Base-by-base conservation (phyloP, 2,329 filamentous ascomycete species). In the Ophiostoma triangulosporum region DNA sequence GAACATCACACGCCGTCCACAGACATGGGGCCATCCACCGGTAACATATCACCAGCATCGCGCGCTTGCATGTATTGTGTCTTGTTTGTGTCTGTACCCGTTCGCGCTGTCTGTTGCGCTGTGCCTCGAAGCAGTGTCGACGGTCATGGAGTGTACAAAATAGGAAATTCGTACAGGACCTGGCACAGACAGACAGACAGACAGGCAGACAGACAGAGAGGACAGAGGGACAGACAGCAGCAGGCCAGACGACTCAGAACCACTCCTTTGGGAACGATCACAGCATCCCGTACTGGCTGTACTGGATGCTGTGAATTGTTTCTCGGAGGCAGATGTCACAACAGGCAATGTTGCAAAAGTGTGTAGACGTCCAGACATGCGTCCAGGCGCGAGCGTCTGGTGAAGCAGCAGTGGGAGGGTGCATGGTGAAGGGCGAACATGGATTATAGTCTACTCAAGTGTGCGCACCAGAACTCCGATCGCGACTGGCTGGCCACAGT, bases 181-280 rank as follows among this genome's bases (percentile, higher is more conserved):
- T n/a, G n/a, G n/a, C 9, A 36, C n/a, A 36, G 36, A 27, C 40
- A 45, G 22, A 24, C 12, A 15, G 17, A 43, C 38, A 17, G 15
- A 43, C 27, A 33, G 17, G 29, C 14, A 50, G 3, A 33, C 35
- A 31, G 8, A 43, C 24, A 38, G 6, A 55, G 36, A 50, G 24
- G n/a, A n/a, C n/a, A n/a, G n/a, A 11, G 20, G 35, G 35, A 38
- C 35, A 20, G 24, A 29, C 24, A 45, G 22, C 40, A 45, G 8
- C 24, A 46, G 43, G 32, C 49, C 33, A 15, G 50, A 48, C 43
- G 35, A 24, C 29, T 27, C 48, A 26, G 52, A 54, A 54, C 55
- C 52, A 49, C 31, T 51, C 46, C 36, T 46, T 46, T 31, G 43
- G 55, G 46, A 52, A 33, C 17, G 55, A 26, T n/a, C 55, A 54